phyloP scores from a whole-genome alignment of 176 grass and related monocot genomes.

The Oryza glumipatula region DNA sequence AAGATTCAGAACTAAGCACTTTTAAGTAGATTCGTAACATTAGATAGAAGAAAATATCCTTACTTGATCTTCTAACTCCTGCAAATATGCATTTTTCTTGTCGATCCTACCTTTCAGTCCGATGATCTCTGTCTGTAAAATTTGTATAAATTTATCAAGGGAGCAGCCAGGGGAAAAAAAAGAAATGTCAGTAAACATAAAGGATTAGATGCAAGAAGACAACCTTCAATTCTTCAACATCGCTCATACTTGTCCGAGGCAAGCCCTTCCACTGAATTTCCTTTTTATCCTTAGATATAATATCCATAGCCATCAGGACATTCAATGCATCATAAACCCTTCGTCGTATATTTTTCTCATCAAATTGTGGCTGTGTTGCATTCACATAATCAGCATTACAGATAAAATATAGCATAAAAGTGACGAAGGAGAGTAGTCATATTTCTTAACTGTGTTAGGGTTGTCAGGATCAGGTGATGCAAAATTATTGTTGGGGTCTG shows the following conservation, averaged over 20 bases:
- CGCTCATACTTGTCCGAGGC: conserved; percentile 82
- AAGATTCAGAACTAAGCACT: conserved; percentile 15
- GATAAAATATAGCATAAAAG: conserved; percentile 28
- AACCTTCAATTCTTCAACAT: conserved; percentile 95
- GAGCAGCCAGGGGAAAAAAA: not conserved
- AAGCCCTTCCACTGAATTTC: conserved; percentile 99
- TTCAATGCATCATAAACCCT: conserved; percentile 98
- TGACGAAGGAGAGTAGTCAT: conserved; percentile 18
- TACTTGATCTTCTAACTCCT: conserved; percentile 96
- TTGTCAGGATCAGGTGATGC: conserved; percentile 79
- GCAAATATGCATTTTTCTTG: conserved; percentile 92
- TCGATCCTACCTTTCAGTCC: conserved; percentile 75
- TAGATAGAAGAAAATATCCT: conserved; percentile 30
- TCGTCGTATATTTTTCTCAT: conserved; percentile 98
- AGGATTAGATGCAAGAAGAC: conserved; percentile 21
- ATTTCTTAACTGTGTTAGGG: conserved; percentile 41
- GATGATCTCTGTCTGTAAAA: conserved; percentile 66
- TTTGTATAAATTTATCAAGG: conserved; percentile 26
- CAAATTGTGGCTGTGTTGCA: conserved; percentile 91
- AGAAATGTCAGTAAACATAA: conserved; percentile 20
- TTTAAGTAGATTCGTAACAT: conserved; percentile 12
- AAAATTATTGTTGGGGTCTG: conserved; percentile 71
- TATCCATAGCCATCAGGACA: conserved; percentile 98
- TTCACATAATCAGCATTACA: conserved; percentile 41
- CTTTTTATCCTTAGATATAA: conserved; percentile 99